Evolutionary conservation across 1,139 yeast species (phyloP).

Genomic region (Saccharomyces hybrid): DNA sequence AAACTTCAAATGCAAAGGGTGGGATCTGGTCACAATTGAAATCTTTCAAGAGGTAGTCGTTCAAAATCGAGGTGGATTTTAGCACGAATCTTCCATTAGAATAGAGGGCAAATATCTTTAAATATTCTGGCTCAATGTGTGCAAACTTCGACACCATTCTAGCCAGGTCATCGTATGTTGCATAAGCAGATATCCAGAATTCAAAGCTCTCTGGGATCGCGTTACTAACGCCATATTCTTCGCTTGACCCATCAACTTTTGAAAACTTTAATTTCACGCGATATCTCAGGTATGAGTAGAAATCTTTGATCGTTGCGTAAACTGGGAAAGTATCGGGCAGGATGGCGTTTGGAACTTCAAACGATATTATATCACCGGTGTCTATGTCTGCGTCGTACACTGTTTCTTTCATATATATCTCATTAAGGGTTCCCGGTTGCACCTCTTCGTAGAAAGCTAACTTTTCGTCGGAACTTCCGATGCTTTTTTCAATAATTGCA

Average conservation of each 20-base stretch:
- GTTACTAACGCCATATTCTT: conserved; percentile 39
- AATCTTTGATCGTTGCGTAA: conserved; percentile 39
- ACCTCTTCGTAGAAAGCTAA: conserved; percentile 63
- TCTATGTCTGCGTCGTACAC: conserved; percentile 55
- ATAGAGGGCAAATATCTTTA: conserved; percentile 58
- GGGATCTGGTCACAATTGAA: conserved; percentile 41
- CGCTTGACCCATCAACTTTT: conserved; percentile 41
- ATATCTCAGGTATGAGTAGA: conserved; percentile 57
- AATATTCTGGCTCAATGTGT: conserved; percentile 50
- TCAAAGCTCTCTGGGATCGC: conserved; percentile 37
- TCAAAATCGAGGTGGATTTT: conserved; percentile 32
- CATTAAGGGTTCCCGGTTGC: conserved; percentile 54
- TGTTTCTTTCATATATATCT: conserved; percentile 35
- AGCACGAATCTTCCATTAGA: conserved; percentile 44
- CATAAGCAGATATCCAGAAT: conserved; percentile 62
- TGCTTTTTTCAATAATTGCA: conserved; percentile 41
- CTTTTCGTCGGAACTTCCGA: conserved; percentile 31
- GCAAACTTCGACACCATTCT: conserved; percentile 48
- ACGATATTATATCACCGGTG: conserved; percentile 72
- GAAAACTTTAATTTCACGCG: conserved; percentile 53
- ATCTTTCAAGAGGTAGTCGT: conserved; percentile 42
- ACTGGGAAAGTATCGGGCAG: conserved; percentile 20
- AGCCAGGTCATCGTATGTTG: conserved; percentile 54
- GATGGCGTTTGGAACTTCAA: conserved; percentile 36
- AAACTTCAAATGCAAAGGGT: conserved; percentile 63